Evolutionary conservation across 2,329 filamentous ascomycete species (phyloP), one percentile per base, ranked within the genome.

Genomic region (Pezicula neosporulosa): DNA sequence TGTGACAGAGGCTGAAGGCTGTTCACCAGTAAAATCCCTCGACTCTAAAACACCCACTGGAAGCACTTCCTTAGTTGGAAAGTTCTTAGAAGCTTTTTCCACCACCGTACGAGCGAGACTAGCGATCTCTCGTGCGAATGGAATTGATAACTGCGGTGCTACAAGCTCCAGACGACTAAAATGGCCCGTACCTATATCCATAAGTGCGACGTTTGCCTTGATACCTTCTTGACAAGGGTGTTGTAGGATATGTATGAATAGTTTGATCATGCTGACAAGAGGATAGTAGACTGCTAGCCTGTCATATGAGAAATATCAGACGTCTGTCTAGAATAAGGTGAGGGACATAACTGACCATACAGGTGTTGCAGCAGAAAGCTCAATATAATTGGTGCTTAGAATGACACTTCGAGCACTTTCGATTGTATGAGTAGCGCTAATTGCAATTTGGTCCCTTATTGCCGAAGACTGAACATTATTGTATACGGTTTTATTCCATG

Each of bases 401-500:
- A 44, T 44, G 18, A 44, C 27, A 9, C 41, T 44, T 44, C 41
- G 41, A 10, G 41, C 21, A 44, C 41, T 44, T 13, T 44, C 41
- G 5, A 44, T 21, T n/a, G 27, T 19, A 27, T 24, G 41, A 27
- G 19, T 15, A 21, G 41, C 27, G 41, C 41, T 44, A 10, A 27
- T 24, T 15, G 19, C 19, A 21, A 44, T 21, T n/a, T 44, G 41
- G 41, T 44, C 27, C 18, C 19, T 10, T 44, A 44, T 44, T 18
- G 16, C 16, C 9, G 41, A 21, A 15, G 18, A 21, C 3, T 44
- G 21, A 6, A 44, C 18, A 44, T 44, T 18, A 21, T 44, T 21
- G 19, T 24, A 44, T 44, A 44, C 41, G 10, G 41, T 6, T 44
- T 44, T 44, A 9, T 19, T 52, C 52, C 52, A 54, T 1, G 52